Evolutionary conservation across 2,329 filamentous ascomycete species (phyloP).

Genomic region (Tolypocladium paradoxum): DNA sequence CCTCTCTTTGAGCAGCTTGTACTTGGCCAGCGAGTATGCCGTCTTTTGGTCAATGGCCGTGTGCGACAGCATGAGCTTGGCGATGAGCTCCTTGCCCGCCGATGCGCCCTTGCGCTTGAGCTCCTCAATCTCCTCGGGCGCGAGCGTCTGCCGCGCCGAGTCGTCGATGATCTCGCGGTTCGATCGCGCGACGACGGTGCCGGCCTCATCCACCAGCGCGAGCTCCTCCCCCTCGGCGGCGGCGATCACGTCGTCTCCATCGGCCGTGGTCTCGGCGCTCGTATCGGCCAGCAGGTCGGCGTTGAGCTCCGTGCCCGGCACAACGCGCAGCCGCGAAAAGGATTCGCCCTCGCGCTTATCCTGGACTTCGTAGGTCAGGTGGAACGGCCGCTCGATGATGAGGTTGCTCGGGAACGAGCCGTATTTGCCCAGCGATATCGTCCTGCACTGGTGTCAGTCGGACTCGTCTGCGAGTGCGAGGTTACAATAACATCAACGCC

Average conservation of each 20-base stretch:
- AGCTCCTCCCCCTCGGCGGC: constrained; percentile 29
- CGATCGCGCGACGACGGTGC: constrained; percentile 39
- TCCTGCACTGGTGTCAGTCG: constrained; percentile 40
- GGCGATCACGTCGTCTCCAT: constrained; percentile 31
- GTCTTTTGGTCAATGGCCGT: constrained; percentile 90
- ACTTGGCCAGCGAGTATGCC: constrained; percentile 85
- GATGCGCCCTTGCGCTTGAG: constrained; percentile 63
- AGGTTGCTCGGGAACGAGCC: constrained; percentile 83
- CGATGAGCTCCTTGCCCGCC: constrained; percentile 80
- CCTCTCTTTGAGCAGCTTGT: constrained; percentile 84
- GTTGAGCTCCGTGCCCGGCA: constrained; percentile 72
- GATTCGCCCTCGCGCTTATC: constrained; percentile 56
- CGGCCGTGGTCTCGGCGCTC: constrained; percentile 23
- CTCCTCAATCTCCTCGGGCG: constrained; percentile 64
- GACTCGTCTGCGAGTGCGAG: not conserved
- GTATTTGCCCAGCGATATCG: constrained; percentile 84
- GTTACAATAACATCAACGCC: not conserved
- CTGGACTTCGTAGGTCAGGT: constrained; percentile 82
- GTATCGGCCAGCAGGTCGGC: constrained; percentile 56
- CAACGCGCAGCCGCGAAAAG: constrained; percentile 63
- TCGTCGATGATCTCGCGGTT: constrained; percentile 51
- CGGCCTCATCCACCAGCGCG: constrained; percentile 30
- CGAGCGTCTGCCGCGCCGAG: constrained; percentile 62
- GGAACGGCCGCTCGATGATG: constrained; percentile 80
- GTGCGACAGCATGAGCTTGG: constrained; percentile 86